Conservation (phyloP, 2,329 filamentous ascomycete species). For the Davidsoniella neocaledoniae region DNA sequence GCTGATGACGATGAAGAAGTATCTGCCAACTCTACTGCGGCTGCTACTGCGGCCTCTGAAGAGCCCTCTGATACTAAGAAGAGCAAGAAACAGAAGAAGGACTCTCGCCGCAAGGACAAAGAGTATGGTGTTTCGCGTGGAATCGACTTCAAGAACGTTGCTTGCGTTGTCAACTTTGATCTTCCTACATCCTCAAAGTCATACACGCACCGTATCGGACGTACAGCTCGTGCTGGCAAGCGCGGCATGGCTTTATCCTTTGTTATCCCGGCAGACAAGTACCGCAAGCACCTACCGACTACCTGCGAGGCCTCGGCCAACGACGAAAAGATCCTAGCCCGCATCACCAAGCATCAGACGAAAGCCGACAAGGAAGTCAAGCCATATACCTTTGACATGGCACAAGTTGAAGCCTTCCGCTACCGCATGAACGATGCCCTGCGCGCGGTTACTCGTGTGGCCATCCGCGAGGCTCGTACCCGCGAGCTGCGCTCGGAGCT, state of each 20-base stretch:
- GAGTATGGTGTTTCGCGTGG: conserved; percentile 93
- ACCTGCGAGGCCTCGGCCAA: conserved; percentile 56
- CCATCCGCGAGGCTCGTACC: conserved; percentile 76
- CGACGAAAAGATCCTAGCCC: conserved; percentile 69
- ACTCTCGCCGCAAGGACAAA: conserved; percentile 49
- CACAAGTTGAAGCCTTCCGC: conserved; percentile 80
- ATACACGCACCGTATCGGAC: conserved; percentile 92
- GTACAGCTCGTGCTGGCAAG: conserved; percentile 80
- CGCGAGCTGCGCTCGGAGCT: conserved; percentile 79
- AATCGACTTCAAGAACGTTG: conserved; percentile 92
- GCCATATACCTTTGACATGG: conserved; percentile 89
- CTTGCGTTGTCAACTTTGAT: conserved; percentile 93
- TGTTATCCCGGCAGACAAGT: conserved; percentile 65
- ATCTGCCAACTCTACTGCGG: neutral
- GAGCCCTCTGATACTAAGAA: conserved; percentile 16
- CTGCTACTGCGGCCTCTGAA: conserved; percentile 12
- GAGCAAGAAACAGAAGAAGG: conserved; percentile 18
- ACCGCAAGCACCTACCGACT: conserved; percentile 80
- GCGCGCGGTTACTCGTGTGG: conserved; percentile 73
- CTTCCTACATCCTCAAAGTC: conserved; percentile 75
- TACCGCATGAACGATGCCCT: conserved; percentile 91
- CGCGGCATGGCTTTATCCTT: conserved; percentile 94
- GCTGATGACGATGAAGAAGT: conserved; percentile 19
- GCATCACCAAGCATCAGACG: conserved; percentile 61
- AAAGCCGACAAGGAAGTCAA: conserved; percentile 69